Base-by-base conservation (phyloP, 108 stramenopile species). In the Chaetoceros tenuissimus region DNA sequence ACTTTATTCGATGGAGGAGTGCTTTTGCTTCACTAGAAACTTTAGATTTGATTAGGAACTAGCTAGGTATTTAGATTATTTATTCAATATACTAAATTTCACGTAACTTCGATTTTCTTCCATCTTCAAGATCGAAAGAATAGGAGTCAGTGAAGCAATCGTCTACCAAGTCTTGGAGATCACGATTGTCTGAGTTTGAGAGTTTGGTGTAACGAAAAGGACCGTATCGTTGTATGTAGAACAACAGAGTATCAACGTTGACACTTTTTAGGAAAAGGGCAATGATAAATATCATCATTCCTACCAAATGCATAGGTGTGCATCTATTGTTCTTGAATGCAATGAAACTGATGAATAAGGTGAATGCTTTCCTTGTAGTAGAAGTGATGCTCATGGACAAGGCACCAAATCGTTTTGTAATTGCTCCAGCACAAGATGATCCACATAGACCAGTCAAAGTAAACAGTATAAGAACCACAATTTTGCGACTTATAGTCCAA, bases 361-460 rank as follows among this genome's bases (percentile, higher is more conserved):
- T 63, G 17, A 31, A 49, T 16, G 68, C 68, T 56, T 69, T 69
- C 0, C 66, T 48, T 20, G 62, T 62, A 2, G 68, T 69, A 1
- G 24, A 28, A 10, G 62, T 63, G 22, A 63, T 27, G 17, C 48
- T 24, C 68, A 69, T 69, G 28, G 29, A 45, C 8, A 69, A 46
- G 10, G 68, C 68, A 3, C 68, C 68, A 40, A 63, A 69, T 43
- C 56, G 21, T 24, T 63, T 69, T 5, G 68, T 69, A 22, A 69
- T 69, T 5, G 68, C 68, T 18, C 68, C 68, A 17, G 59, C 50
- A 34, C 62, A 63, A 24, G 55, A 57, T 7, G 52, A 28, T 1
- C 62, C 68, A 25, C 63, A 45, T 18, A 62, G 24, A 16, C 68
- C 68, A 16, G 59, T 55, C 3, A 46, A 29, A 16, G 10, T 19